These are phyloP conservation scores for Aspergillus nanangensis DNA, from an alignment of 495 filamentous ascomycete genomes.

Conservation along the genomic window DNA sequence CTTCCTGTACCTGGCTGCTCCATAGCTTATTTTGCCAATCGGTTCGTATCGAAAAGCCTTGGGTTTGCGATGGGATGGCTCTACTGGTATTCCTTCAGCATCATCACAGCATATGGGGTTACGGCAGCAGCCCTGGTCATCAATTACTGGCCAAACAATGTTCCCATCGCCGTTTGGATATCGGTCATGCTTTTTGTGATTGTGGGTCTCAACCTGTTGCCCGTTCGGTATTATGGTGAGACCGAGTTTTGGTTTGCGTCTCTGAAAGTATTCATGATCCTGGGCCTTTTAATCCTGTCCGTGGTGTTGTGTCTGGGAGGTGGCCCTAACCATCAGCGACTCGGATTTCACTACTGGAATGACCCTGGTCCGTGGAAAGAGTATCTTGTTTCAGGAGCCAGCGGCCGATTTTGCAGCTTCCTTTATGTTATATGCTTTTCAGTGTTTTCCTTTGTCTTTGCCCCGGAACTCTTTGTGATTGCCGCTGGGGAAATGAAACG, in stretches of 20 bases:
- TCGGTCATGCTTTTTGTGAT: slow-evolving; percentile 63
- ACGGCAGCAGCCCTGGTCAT: slow-evolving; percentile 62
- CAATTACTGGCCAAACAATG: slow-evolving; percentile 53
- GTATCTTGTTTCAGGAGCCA: slow-evolving; percentile 8
- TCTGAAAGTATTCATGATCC: slow-evolving; percentile 65
- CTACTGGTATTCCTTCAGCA: slow-evolving; percentile 45
- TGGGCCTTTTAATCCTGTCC: slow-evolving; percentile 58
- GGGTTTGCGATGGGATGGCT: slow-evolving; percentile 72
- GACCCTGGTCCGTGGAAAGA: slow-evolving; percentile 57
- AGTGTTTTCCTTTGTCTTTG: slow-evolving; percentile 46
- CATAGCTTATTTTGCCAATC: slow-evolving; percentile 61
- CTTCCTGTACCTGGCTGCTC: slow-evolving; percentile 67
- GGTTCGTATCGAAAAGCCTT: slow-evolving; percentile 61
- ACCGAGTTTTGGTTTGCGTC: slow-evolving; percentile 67
- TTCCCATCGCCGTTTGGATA: slow-evolving; percentile 55
- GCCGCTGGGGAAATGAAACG: slow-evolving; percentile 54
- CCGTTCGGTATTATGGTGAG: slow-evolving; percentile 63
- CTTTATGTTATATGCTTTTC: slow-evolving; percentile 37
- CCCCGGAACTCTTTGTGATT: slow-evolving; percentile 42
- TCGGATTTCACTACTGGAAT: slow-evolving; percentile 66
- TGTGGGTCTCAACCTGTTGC: slow-evolving; percentile 58
- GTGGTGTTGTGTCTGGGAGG: slow-evolving; percentile 61
- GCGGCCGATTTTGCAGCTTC: slow-evolving; percentile 23
- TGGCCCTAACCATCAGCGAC: slow-evolving; percentile 48
- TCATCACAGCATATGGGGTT: slow-evolving; percentile 61